Evolutionary conservation across 192 early-diverging fungal genomes (phyloP), one percentile per base, ranked within the genome.

Genomic region (Coemansia sp.): DNA sequence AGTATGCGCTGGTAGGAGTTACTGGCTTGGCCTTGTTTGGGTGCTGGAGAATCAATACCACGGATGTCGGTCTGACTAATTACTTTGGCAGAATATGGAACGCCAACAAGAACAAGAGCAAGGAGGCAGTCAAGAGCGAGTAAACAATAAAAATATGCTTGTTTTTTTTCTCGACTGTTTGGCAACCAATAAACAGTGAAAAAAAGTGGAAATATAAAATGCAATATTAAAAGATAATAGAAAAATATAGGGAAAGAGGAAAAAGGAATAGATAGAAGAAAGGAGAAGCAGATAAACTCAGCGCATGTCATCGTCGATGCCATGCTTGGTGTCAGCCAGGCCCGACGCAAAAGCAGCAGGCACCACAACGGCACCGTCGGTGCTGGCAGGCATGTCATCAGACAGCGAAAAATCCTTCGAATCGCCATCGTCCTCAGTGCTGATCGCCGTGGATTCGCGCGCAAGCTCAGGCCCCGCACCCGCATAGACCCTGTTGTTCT

Each of bases 21-120:
- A 96, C 97, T 6, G 85, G 89, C 0, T 75, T 91, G 66, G 73
- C 86, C 12, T 73, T 96, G 73, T 88, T 93, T 72, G 95, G 93
- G 30, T 91, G 88, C 68, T 99, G 92, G 86, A 82, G 90, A 63
- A 92, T 99, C 88, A 99, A 99, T 83, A 95, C 96, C 22, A 89
- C 93, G 33, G 97, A 99, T 61, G 85, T 99, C 64, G 95, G 97
- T 28, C 85, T 99, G 66, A 96, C 95, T 38, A 91, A 92, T 72
- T 85, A 94, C 71, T 85, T 94, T 67, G 84, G 87, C 78, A 85
- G 91, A 50, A 51, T 90, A 49, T 97, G 96, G 96, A 87, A 86
- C 63, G 95, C 94, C 58, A 67, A 72, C 59, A 75, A 75, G 57
- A 61, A 51, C 6, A 69, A 64, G 45, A 31, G 8, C 16, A 7